Percentiles rank a stretch among this genome's conserved stretches.
Evolutionary conservation across 768 basidiomycete species (phyloP).

Genomic region (Hericium coralloides): DNA sequence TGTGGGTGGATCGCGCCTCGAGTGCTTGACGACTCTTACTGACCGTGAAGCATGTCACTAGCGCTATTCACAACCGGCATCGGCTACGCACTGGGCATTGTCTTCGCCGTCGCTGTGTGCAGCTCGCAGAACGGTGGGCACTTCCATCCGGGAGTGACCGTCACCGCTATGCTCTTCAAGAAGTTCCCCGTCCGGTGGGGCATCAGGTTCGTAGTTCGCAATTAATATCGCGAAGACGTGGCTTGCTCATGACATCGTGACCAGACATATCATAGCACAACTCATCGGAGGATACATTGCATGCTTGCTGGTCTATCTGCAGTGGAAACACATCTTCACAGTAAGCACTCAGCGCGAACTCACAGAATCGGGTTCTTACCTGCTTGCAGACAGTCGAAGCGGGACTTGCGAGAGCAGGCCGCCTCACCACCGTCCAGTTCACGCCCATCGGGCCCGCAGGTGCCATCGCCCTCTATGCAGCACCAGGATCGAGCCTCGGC

Average conservation of each 20-base stretch:
- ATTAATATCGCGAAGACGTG: background rate
- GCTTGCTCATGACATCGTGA: background rate
- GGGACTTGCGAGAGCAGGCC: constrained; percentile 19
- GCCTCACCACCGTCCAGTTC: constrained; percentile 27
- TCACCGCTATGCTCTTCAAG: constrained; percentile 41
- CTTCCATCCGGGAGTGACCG: constrained; percentile 48
- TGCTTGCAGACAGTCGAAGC: constrained; percentile 18
- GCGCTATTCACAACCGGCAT: constrained; percentile 27
- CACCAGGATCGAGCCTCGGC: constrained; percentile 22
- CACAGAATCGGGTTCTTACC: background rate
- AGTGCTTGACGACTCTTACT: too few relatives aligned
- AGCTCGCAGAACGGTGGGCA: constrained; percentile 30
- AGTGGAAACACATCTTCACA: constrained; percentile 14
- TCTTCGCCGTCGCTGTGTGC: constrained; percentile 26
- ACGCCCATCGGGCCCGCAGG: constrained; percentile 27
- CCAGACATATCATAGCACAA: constrained; percentile 24
- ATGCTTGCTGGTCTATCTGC: constrained; percentile 19
- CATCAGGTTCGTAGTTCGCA: constrained; percentile 30
- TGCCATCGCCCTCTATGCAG: constrained; percentile 29
- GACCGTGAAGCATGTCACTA: constrained; percentile 2
- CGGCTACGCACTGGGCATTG: constrained; percentile 30
- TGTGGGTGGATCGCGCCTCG: constrained; percentile 17
- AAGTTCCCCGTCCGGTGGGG: constrained; percentile 45
- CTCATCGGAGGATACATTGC: constrained; percentile 25
- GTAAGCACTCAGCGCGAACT: constrained; percentile 2